Percentiles rank a stretch among this genome's conserved stretches.
phyloP scores from a whole-genome alignment of 169 alveolate genomes.

The Perkinsus olseni region DNA sequence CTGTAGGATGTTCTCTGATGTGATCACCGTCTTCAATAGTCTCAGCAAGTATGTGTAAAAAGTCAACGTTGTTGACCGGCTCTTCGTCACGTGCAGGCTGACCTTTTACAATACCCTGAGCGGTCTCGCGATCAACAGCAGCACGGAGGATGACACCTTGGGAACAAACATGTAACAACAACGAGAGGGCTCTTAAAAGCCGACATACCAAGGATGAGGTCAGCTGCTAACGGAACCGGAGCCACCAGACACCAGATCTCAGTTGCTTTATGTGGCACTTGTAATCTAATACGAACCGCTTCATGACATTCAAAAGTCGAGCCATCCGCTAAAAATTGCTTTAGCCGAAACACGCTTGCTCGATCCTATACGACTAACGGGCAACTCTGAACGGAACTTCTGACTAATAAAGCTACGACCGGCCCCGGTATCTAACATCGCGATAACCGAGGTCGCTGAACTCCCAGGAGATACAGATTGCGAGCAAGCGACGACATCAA shows the following conservation, averaged over 20 bases:
- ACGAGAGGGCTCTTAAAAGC: background rate
- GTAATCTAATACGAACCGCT: too few species aligned
- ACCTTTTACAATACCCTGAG: background rate
- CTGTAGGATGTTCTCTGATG: background rate
- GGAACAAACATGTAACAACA: background rate
- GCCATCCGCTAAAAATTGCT: background rate
- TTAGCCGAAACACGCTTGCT: background rate
- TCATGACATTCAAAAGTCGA: too few species aligned
- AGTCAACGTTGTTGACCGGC: background rate
- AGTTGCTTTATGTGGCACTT: background rate
- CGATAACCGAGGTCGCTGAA: background rate
- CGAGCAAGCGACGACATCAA: background rate
- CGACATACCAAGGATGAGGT: background rate
- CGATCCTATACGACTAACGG: background rate
- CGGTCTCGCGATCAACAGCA: too few species aligned
- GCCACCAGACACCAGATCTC: background rate
- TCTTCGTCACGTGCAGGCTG: background rate
- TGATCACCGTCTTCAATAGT: too few species aligned
- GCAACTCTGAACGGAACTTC: background rate
- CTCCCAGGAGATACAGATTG: background rate
- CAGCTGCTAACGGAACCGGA: background rate
- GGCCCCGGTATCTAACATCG: background rate
- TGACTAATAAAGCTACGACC: background rate
- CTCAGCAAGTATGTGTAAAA: background rate
- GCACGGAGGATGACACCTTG: background rate